Conservation (phyloP, 257 asterid genomes). For the Solanum medicagineum region DNA sequence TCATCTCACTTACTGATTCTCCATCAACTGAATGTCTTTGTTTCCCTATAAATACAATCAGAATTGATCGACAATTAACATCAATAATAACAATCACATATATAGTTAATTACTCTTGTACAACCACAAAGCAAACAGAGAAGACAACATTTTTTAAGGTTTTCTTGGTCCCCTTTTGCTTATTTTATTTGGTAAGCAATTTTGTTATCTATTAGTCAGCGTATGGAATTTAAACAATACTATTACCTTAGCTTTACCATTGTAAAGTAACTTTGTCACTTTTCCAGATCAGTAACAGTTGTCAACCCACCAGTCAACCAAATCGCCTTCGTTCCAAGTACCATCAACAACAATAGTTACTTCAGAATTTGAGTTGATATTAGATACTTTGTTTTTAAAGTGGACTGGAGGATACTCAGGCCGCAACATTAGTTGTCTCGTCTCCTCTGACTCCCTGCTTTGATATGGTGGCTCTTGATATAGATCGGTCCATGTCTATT, state of each 20-base stretch:
- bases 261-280: not conserved
- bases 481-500: conserved; percentile 14
- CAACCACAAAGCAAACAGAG: no score
- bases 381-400: not conserved
- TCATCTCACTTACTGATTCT: no score
- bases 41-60: no score
- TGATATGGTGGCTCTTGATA: conserved; percentile 22
- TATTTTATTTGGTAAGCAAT: no score
- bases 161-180: no score
- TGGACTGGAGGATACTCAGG: conserved; percentile 46
- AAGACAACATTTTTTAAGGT: no score
- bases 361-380: not conserved
- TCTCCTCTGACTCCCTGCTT: not conserved
- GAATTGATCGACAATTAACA: no score
- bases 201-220: not conserved
- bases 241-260: not conserved
- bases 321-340: not conserved
- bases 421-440: conserved; percentile 41
- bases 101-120: no score
- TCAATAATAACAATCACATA: no score
- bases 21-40: no score
- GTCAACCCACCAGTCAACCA: not conserved
- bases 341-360: not conserved
- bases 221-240: not conserved
- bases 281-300: not conserved